Evolutionary conservation across 1,284 basidiomycete species (phyloP), one percentile per base, ranked within the genome.

Genomic region (Somion occarium): DNA sequence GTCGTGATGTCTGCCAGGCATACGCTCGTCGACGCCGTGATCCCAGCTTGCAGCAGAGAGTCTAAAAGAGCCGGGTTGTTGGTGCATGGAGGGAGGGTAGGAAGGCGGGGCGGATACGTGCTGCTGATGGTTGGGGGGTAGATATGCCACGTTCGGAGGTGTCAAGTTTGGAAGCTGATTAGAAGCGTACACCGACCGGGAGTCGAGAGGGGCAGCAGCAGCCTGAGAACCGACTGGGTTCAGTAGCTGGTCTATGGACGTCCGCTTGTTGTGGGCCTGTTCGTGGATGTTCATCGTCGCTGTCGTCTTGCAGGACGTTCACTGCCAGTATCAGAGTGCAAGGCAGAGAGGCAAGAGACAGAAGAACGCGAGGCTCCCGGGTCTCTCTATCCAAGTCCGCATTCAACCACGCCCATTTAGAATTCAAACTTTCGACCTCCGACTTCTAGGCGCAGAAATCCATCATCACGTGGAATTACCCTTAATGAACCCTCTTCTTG

Each of bases 241-340:
- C 59, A 77, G 73, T n/a, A 77, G 72, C 53, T 78, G 72, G 58
- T 68, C 72, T 63, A 78, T 77, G 49, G 76, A 77, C 9, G 76
- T 78, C 41, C 76, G 74, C 59, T 76, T 78, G 39, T 41, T 43
- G 59, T 72, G 69, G 38, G 55, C 63, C 60, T 70, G 65, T 61
- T 78, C 75, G 50, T 78, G 74, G 54, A 76, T 61, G 53, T 76
- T 74, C 74, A 76, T 77, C 53, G 64, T 61, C 56, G 53, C 9
- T 50, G 46, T 39, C n/a, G 38, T 39, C 46, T 46, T 27, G 51
- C 51, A 44, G 48, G 50, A 49, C 49, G 41, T n/a, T n/a, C 19
- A 39, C 27, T 38, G 39, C 15, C n/a, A 20, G 27, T 42, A 23
- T 49, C 26, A 49, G 18, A 42, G 24, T 30, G 22, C 3, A 7